Conservation (phyloP, 2,329 filamentous ascomycete genomes). For the Pleomassaria siparia region DNA sequence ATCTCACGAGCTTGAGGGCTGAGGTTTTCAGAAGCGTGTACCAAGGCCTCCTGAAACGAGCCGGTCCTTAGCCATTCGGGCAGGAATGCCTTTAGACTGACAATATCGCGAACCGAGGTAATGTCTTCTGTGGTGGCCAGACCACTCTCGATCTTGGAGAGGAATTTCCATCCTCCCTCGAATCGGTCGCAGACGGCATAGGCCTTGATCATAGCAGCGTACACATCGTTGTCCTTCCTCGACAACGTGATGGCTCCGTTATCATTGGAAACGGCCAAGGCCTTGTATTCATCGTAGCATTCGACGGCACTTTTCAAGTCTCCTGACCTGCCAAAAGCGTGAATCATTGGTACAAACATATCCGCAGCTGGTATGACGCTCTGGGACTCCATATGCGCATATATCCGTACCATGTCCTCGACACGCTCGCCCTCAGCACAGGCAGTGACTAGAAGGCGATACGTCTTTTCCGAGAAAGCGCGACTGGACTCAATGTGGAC, state of each 20-base stretch:
- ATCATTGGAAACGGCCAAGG: conserved; percentile 82
- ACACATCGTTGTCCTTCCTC: conserved; percentile 80
- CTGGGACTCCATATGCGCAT: conserved; percentile 84
- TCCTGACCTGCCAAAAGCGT: conserved; percentile 80
- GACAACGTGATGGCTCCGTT: conserved; percentile 68
- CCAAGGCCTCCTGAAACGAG: conserved; percentile 71
- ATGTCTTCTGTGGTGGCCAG: conserved; percentile 55
- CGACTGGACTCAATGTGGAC: conserved; percentile 61
- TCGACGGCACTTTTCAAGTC: conserved; percentile 88
- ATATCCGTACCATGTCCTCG: conserved; percentile 86
- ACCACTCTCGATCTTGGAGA: conserved; percentile 71
- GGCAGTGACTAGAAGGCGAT: conserved; percentile 80
- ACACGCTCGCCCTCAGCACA: conserved; percentile 81
- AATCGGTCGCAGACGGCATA: conserved; percentile 81
- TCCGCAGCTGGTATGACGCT: conserved; percentile 74
- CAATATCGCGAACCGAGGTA: conserved; percentile 67
- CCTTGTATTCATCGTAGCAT: conserved; percentile 93
- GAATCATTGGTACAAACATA: conserved; percentile 91
- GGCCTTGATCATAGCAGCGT: conserved; percentile 87
- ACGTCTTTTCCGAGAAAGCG: conserved; percentile 77
- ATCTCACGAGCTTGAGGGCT: conserved; percentile 60
- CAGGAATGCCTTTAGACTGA: conserved; percentile 75
- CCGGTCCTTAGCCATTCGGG: conserved; percentile 72
- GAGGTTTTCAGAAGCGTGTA: conserved; percentile 66
- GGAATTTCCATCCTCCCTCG: conserved; percentile 81